These are phyloP conservation scores for Arthonia radiata DNA, from an alignment of 495 filamentous ascomycete species.

Conservation along the genomic window DNA sequence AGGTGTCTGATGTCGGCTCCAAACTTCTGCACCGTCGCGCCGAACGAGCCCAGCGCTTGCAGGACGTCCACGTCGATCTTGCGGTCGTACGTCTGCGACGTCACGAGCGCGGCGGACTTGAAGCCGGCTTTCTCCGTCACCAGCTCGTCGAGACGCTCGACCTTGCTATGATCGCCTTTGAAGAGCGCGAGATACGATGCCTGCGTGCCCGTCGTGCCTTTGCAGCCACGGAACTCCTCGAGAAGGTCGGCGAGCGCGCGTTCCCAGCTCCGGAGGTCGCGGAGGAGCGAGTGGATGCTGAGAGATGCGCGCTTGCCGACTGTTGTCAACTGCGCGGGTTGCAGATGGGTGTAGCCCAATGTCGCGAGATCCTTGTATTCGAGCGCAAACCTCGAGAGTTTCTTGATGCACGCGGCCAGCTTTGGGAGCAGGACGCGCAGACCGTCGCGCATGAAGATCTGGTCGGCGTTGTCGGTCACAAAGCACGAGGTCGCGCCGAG, in stretches of 20 bases:
- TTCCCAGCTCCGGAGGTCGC: slow-evolving; percentile 68
- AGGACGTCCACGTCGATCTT: slow-evolving; percentile 66
- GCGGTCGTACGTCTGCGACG: slow-evolving; percentile 56
- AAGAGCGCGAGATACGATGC: slow-evolving; percentile 72
- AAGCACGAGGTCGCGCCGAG: slow-evolving; percentile 34
- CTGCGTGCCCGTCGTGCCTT: slow-evolving; percentile 52
- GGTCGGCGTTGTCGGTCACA: slow-evolving; percentile 64
- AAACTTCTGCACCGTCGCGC: slow-evolving; percentile 56
- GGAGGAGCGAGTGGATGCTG: slow-evolving; percentile 74
- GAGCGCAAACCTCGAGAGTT: slow-evolving; percentile 51
- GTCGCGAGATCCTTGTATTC: slow-evolving; percentile 34
- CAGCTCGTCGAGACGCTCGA: slow-evolving; percentile 45
- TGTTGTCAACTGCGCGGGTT: slow-evolving; percentile 47
- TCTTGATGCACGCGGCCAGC: slow-evolving; percentile 62
- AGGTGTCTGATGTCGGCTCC: slow-evolving; percentile 54
- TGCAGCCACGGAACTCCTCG: slow-evolving; percentile 67
- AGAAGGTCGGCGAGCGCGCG: slow-evolving; percentile 44
- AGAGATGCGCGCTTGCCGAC: slow-evolving; percentile 58
- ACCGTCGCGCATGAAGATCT: slow-evolving; percentile 48
- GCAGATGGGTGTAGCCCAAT: slow-evolving; percentile 54
- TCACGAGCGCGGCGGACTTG: slow-evolving; percentile 31
- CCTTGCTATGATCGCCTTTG: slow-evolving; percentile 50
- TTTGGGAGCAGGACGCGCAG: slow-evolving; percentile 64
- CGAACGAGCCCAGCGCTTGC: slow-evolving; percentile 61
- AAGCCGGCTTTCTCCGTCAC: slow-evolving; percentile 76